Base-by-base conservation (phyloP, 78 protist species). In the Trichosphaerium sp. region DNA sequence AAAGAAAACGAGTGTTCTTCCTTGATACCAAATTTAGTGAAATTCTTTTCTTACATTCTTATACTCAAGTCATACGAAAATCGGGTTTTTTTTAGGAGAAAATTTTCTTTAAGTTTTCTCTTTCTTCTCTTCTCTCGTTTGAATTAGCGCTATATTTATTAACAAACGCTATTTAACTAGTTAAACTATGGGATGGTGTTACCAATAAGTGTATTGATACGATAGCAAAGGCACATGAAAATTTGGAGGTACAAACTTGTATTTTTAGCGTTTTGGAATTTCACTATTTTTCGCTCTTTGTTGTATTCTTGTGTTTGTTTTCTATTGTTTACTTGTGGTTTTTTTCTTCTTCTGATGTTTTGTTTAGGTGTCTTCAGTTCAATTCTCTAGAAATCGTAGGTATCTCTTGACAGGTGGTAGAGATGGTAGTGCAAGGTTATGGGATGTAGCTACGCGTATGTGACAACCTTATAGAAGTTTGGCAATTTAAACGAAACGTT, bases 391-490 rank as follows among this genome's bases (percentile, higher is more conserved):
- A 10, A 77, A 65, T 57, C 74, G 65, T 38, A 80, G 62, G 62
- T 77, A 82, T 37, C 70, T 82, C 18, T 38, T 82, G 26, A 69
- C 88, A 18, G 66, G 84, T 37, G 88, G 88, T 26, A 55, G 73
- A 28, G 88, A 82, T 41, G 47, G 67, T 18, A 43, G 15, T 54
- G 75, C 70, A 26, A 70, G 69, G 59, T 71, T 77, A 0, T 82
- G 88, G 88, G 88, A 82, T 29, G 60, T 82, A 3, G 54, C 75
- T 1, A 76, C 80, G 0, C 75, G 72, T 38, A 72, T 67, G 4
- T 41, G 56, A 65, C 56, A 28, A 66, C 23, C 25, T 21, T 40
- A 35, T 68, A 44, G 71, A 25, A 4, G 26, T 21, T 37, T 25
- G 3, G 51, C 32, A 44, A n/a, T 6, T 51, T 65, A 5, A 4